phyloP scores from a whole-genome alignment of 371 early-diverging fungal genomes.

The Rhizopus microsporus region DNA sequence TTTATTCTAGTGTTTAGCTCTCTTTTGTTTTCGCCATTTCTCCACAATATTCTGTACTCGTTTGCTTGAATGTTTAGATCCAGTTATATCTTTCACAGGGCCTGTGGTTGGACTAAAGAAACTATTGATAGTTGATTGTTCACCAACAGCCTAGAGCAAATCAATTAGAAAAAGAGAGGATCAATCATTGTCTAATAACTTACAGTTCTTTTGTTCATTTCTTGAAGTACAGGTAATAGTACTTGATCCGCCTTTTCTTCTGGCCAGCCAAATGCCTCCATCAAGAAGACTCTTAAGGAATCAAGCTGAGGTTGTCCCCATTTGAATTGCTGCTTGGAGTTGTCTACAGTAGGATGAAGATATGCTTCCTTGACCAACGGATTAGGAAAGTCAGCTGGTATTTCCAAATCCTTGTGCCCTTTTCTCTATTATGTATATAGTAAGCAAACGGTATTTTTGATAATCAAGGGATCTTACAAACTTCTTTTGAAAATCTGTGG shows the following conservation, averaged over 20 bases:
- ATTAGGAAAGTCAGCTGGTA: constrained; percentile 82
- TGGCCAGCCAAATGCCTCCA: constrained; percentile 48
- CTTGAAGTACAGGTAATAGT: constrained; percentile 78
- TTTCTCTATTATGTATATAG: constrained; percentile 43
- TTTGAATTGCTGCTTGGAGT: constrained; percentile 61
- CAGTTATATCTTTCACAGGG: constrained; percentile 22
- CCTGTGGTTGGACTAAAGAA: constrained; percentile 36
- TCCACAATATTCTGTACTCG: constrained; percentile 40
- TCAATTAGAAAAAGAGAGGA: neutral
- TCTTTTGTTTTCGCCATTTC: constrained; percentile 25
- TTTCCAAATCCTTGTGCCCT: constrained; percentile 47
- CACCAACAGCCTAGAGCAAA: constrained; percentile 23
- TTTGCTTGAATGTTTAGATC: constrained; percentile 42
- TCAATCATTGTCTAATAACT: neutral
- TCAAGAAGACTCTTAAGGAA: constrained; percentile 62
- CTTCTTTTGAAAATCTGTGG: constrained; percentile 52
- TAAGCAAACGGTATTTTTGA: constrained; percentile 1
- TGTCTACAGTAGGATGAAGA: constrained; percentile 77
- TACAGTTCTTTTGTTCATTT: constrained; percentile 60
- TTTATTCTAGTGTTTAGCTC: neutral
- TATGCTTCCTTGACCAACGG: constrained; percentile 80
- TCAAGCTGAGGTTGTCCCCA: constrained; percentile 91
- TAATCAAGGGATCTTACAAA: constrained; percentile 52
- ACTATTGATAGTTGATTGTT: constrained; percentile 48
- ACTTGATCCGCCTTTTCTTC: constrained; percentile 57